These are phyloP conservation scores for Plasmodium yoelii DNA, from an alignment of 169 alveolate species.

Conservation along the genomic window DNA sequence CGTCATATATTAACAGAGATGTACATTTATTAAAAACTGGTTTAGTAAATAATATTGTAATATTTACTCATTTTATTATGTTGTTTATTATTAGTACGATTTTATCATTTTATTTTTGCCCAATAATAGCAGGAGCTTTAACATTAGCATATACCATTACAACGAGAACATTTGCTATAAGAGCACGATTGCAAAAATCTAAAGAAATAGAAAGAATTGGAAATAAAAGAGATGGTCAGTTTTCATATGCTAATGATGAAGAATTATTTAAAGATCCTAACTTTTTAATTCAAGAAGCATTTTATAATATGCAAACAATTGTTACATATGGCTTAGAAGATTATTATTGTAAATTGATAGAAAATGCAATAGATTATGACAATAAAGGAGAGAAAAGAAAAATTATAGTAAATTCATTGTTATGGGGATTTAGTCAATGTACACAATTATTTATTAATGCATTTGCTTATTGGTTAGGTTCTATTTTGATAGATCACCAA, in stretches of 20 bases:
- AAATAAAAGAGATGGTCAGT: constrained; percentile 4
- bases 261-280: constrained; percentile 62
- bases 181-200: constrained; percentile 20
- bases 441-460: constrained; percentile 55
- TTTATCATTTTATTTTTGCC: constrained; percentile 72
- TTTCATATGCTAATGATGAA: constrained; percentile 42
- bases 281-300: constrained; percentile 69
- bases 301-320: constrained; percentile 58
- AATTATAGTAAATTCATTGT: constrained; percentile 23
- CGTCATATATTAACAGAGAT: constrained; percentile 59
- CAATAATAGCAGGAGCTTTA: constrained; percentile 57
- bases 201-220: constrained; percentile 10
- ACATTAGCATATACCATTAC: constrained; percentile 34
- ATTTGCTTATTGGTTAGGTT: constrained; percentile 75
- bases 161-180: constrained; percentile 40
- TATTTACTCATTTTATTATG: constrained; percentile 59
- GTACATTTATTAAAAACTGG: constrained; percentile 75
- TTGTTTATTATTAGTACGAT: constrained; percentile 46
- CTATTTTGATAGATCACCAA: constrained; percentile 37
- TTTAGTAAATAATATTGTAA: constrained; percentile 69
- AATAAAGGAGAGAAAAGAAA: constrained; percentile 23
- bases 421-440: constrained; percentile 75
- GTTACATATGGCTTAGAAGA: constrained; percentile 67
- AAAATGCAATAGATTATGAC: constrained; percentile 40
- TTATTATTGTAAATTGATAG: constrained; percentile 43